phyloP scores from a whole-genome alignment of 1,284 basidiomycete genomes.

The Rhodotorula sp. region DNA sequence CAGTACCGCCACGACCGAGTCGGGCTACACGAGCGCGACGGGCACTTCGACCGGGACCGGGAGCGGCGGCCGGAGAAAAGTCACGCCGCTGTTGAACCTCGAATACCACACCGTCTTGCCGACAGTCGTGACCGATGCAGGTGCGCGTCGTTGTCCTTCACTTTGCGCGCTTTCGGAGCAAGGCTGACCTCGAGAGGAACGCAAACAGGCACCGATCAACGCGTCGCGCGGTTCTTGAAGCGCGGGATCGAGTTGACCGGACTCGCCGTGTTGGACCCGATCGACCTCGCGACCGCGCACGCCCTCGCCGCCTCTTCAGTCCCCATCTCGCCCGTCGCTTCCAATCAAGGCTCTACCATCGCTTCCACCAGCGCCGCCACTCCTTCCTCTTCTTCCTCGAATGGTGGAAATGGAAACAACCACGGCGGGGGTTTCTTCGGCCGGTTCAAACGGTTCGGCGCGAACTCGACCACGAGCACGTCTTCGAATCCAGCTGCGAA shows the following conservation, averaged over 20 bases:
- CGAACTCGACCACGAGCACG: slow-evolving; percentile 10
- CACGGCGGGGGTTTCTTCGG: slow-evolving; percentile 21
- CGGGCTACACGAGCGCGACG: neutral
- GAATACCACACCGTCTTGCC: slow-evolving; percentile 90
- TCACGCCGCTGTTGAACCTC: slow-evolving; percentile 72
- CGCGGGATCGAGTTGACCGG: slow-evolving; percentile 58
- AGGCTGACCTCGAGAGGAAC: neutral
- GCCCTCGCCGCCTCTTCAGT: slow-evolving; percentile 20
- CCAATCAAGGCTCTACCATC: neutral
- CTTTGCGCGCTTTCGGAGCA: no score
- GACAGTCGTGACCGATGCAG: slow-evolving; percentile 80
- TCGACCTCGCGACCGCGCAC: slow-evolving; percentile 52
- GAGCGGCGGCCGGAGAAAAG: slow-evolving; percentile 57
- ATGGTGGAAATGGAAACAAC: neutral
- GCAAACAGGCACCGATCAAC: slow-evolving; percentile 78
- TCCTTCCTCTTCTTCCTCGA: slow-evolving; percentile 9
- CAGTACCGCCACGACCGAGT: slow-evolving; percentile 1
- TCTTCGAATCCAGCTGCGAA: neutral
- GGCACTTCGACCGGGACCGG: slow-evolving; percentile 50
- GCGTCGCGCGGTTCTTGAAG: slow-evolving; percentile 85
- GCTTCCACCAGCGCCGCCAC: slow-evolving; percentile 3
- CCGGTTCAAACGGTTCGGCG: slow-evolving; percentile 39
- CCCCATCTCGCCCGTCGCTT: neutral
- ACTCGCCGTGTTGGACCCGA: slow-evolving; percentile 49
- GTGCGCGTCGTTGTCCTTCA: neutral